Conservation (phyloP, 2,329 filamentous ascomycete genomes). For the Colletotrichum viniferum region DNA sequence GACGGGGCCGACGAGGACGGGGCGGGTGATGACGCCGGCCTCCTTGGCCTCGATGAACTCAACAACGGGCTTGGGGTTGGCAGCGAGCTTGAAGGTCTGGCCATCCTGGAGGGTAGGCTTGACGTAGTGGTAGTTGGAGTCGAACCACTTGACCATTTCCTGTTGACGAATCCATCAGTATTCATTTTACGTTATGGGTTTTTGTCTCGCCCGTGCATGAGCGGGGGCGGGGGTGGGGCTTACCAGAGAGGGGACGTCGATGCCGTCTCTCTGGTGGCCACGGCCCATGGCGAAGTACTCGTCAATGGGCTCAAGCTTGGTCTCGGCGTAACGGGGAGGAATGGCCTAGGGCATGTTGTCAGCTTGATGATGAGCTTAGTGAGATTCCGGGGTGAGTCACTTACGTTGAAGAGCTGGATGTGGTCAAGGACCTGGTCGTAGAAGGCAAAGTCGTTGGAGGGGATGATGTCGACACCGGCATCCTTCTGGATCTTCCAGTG, state of each 20-base stretch:
- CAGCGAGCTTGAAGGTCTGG: slow-evolving; percentile 90
- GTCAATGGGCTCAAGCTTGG: slow-evolving; percentile 86
- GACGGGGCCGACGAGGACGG: slow-evolving; percentile 93
- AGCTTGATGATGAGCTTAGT: background rate
- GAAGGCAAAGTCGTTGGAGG: slow-evolving; percentile 99
- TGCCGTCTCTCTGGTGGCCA: slow-evolving; percentile 92
- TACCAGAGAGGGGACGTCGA: slow-evolving; percentile 84
- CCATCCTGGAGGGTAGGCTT: slow-evolving; percentile 97
- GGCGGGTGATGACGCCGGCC: slow-evolving; percentile 89
- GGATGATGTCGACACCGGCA: slow-evolving; percentile 95
- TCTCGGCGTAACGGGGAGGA: slow-evolving; percentile 91
- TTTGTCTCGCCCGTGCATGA: slow-evolving; percentile 38
- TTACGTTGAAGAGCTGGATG: slow-evolving; percentile 96
- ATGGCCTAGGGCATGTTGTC: slow-evolving; percentile 68
- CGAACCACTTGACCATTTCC: slow-evolving; percentile 99
- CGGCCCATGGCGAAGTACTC: slow-evolving; percentile 99
- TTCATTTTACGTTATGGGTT: slow-evolving; percentile 25
- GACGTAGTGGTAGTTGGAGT: slow-evolving; percentile 99
- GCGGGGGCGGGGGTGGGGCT: slow-evolving; percentile 16
- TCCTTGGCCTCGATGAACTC: slow-evolving; percentile 99
- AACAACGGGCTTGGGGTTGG: slow-evolving; percentile 88
- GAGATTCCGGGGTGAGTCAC: slow-evolving; percentile 35
- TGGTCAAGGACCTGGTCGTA: slow-evolving; percentile 98
- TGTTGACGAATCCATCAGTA: slow-evolving; percentile 7
- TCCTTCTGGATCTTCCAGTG: slow-evolving; percentile 99